Percentiles rank a stretch among this genome's conserved stretches.
Evolutionary conservation across 208 protist genomes (phyloP).

Genomic region (Leishmania major): DNA sequence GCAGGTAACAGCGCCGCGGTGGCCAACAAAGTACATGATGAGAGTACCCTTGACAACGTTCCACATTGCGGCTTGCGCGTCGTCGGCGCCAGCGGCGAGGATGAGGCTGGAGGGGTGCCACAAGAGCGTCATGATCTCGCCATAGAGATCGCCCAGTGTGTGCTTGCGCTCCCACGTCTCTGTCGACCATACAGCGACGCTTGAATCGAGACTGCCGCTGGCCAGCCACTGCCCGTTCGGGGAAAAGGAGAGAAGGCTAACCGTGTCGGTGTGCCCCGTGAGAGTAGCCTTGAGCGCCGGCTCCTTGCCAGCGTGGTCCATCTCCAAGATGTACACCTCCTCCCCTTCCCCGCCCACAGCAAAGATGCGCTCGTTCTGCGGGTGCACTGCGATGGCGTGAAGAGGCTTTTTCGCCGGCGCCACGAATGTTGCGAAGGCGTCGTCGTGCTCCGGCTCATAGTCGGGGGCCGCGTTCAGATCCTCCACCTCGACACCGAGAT

Average conservation of each 20-base stretch:
- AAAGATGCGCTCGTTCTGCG: slow-evolving; percentile 47
- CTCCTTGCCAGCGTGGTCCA: background rate
- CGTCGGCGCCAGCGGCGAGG: slow-evolving; percentile 87
- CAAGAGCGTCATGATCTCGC: slow-evolving; percentile 80
- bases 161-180: slow-evolving; percentile 77
- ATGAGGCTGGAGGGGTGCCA: slow-evolving; percentile 95
- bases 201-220: slow-evolving; percentile 74
- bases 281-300: slow-evolving; percentile 39
- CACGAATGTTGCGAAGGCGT: slow-evolving; percentile 65
- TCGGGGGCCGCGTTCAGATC: slow-evolving; percentile 84
- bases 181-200: slow-evolving; percentile 77
- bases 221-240: slow-evolving; percentile 81
- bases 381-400: slow-evolving; percentile 61
- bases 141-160: slow-evolving; percentile 82
- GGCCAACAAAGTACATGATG: slow-evolving; percentile 94
- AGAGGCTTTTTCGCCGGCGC: slow-evolving; percentile 57
- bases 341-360: slow-evolving; percentile 78
- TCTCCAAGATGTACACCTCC: slow-evolving; percentile 66
- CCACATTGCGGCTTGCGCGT: slow-evolving; percentile 95
- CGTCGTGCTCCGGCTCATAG: slow-evolving; percentile 77
- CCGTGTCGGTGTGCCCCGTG: slow-evolving; percentile 78
- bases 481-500: slow-evolving; percentile 48
- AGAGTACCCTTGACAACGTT: slow-evolving; percentile 84
- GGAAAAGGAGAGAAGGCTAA: slow-evolving; percentile 82
- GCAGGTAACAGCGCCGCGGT: slow-evolving; percentile 84